Conservation (phyloP, 768 basidiomycete species). For the Leucocoprinus leucothites region DNA sequence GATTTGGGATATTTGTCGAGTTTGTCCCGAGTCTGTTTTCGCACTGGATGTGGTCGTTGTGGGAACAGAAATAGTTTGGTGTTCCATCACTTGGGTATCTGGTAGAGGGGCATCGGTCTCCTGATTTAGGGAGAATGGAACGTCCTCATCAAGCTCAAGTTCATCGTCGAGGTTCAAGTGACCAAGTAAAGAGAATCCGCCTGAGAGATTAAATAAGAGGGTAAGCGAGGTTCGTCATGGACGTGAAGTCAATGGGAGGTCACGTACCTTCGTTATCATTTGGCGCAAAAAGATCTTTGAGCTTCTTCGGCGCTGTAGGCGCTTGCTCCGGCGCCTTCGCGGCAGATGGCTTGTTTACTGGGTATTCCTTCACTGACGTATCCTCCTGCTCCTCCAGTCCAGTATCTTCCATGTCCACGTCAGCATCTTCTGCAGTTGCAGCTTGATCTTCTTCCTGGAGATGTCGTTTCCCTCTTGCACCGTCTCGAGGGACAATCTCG, state of each 20-base stretch:
- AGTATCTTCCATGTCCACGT: conserved; percentile 13
- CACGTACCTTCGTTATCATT: conserved; percentile 59
- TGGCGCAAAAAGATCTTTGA: conserved; percentile 77
- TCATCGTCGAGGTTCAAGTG: conserved; percentile 76
- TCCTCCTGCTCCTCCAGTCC: conserved; percentile 6
- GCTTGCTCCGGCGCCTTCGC: background rate
- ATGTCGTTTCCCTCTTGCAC: conserved; percentile 12
- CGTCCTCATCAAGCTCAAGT: conserved; percentile 62
- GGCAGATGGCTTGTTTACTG: background rate
- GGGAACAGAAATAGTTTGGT: conserved; percentile 11
- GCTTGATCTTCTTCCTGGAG: background rate
- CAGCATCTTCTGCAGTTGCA: conserved; percentile 3
- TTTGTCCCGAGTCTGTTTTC: conserved; percentile 18
- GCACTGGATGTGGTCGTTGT: conserved; percentile 12
- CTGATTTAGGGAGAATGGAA: conserved; percentile 25
- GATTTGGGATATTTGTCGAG: conserved; percentile 15
- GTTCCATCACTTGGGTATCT: conserved; percentile 1
- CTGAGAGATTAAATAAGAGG: conserved; percentile 26
- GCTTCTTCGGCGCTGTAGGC: conserved; percentile 24
- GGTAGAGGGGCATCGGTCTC: background rate
- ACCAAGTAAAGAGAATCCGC: conserved; percentile 70
- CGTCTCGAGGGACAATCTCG: conserved; percentile 31
- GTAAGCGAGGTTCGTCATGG: background rate
- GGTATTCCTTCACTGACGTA: background rate
- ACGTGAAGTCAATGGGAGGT: background rate